Evolutionary conservation across 2,329 filamentous ascomycete genomes (phyloP).

Genomic region (Elsinoe necatrix): DNA sequence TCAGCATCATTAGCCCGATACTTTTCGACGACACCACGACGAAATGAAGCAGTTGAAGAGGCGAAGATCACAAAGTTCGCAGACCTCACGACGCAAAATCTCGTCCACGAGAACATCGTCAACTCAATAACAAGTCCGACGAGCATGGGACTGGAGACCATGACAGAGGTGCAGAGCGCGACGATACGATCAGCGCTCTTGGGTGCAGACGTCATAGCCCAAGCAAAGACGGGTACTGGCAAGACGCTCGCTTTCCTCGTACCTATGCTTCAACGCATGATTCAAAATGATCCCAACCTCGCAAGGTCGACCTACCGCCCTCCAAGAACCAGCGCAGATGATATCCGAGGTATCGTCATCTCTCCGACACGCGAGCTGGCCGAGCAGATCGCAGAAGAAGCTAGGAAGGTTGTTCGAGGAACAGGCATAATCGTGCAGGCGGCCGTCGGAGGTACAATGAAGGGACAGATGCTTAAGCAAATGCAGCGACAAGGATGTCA

Average conservation of each 20-base stretch:
- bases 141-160: conserved; percentile 63
- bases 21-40: conserved; percentile 18
- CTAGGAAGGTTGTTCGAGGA: conserved; percentile 53
- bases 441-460: conserved; percentile 88
- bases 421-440: conserved; percentile 63
- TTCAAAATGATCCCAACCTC: conserved; percentile 55
- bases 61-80: conserved; percentile 34
- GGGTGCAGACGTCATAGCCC: conserved; percentile 80
- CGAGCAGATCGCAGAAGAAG: conserved; percentile 62
- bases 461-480: conserved; percentile 55
- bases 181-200: conserved; percentile 74
- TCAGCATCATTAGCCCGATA: conserved; percentile 18
- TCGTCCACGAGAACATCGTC: conserved; percentile 59
- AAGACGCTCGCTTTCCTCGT: conserved; percentile 93
- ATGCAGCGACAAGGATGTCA: conserved; percentile 75
- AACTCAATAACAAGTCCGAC: conserved; percentile 54
- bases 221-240: conserved; percentile 93
- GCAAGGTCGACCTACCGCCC: conserved; percentile 40
- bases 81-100: conserved; percentile 35
- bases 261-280: conserved; percentile 72
- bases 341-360: conserved; percentile 53
- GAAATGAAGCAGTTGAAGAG: conserved; percentile 17
- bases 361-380: conserved; percentile 56
- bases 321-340: conserved; percentile 41
- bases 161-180: conserved; percentile 86